A percentile compares a stretch with the other conserved stretches of the same genome.
Evolutionary conservation across 805 yeast species (phyloP).

Genomic region (Saccharomyces mikatae): DNA sequence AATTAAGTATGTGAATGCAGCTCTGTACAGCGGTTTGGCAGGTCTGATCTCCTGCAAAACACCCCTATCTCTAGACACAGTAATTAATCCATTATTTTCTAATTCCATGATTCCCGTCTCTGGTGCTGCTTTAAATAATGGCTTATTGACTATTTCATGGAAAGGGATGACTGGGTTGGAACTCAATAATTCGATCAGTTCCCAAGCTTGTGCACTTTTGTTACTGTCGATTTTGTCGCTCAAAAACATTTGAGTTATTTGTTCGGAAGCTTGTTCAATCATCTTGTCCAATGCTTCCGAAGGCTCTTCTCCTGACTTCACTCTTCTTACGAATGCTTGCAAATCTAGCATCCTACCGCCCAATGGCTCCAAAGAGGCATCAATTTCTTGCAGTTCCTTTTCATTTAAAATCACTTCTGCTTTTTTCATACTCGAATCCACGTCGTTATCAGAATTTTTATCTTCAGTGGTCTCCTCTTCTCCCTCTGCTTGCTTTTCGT

Average conservation of each 20-base stretch:
- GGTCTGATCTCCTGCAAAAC: conserved; percentile 56
- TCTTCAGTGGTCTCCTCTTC: conserved; percentile 10
- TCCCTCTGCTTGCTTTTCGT: conserved; percentile 25
- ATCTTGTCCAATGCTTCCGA: conserved; percentile 67
- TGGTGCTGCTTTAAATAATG: conserved; percentile 51
- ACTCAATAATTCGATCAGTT: conserved; percentile 57
- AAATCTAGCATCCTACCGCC: conserved; percentile 95
- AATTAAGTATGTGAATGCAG: conserved; percentile 67
- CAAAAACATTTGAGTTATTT: conserved; percentile 71
- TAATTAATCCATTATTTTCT: conserved; percentile 71
- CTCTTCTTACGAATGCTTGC: conserved; percentile 81
- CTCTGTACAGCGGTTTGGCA: conserved; percentile 75
- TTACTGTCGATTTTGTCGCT: conserved; percentile 45
- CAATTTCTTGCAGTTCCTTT: conserved; percentile 35
- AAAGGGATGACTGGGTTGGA: conserved; percentile 38
- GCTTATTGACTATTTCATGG: conserved; percentile 45
- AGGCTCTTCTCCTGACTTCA: conserved; percentile 82
- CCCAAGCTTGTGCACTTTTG: conserved; percentile 83
- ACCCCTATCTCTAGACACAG: conserved; percentile 71
- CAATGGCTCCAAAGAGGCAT: conserved; percentile 56
- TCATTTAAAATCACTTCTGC: conserved; percentile 5
- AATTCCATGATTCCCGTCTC: conserved; percentile 54
- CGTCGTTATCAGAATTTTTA: neutral
- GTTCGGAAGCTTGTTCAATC: conserved; percentile 79
- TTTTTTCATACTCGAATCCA: neutral